Conservation (phyloP, 768 basidiomycete species). For the Leccinum ochraceum region DNA sequence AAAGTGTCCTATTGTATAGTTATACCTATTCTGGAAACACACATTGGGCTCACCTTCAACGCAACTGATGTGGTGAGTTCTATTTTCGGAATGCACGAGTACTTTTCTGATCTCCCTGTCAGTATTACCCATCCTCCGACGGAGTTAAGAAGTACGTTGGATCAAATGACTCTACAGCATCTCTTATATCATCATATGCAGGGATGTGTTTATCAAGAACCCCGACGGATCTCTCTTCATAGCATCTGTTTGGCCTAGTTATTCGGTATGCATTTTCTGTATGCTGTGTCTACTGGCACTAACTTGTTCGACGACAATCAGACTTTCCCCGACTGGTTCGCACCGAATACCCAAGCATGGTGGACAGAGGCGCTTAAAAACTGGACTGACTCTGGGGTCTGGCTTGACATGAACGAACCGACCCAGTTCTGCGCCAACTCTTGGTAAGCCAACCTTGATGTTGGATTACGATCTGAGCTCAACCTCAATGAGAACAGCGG, state of each 20-base stretch:
- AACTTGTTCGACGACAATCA: constrained; percentile 13
- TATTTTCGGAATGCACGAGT: background rate
- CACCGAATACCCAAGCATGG: constrained; percentile 49
- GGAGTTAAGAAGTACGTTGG: constrained; percentile 50
- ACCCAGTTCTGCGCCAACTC: constrained; percentile 66
- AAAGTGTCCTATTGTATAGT: constrained; percentile 35
- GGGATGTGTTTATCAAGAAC: constrained; percentile 74
- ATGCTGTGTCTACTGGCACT: background rate
- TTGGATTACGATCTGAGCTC: background rate
- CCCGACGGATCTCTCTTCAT: constrained; percentile 71
- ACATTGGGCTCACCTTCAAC: constrained; percentile 57
- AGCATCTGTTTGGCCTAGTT: constrained; percentile 80
- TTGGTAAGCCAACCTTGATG: constrained; percentile 37
- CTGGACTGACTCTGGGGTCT: constrained; percentile 56
- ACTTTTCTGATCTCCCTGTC: background rate
- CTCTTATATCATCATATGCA: constrained; percentile 23
- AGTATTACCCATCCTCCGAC: constrained; percentile 69
- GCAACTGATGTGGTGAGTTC: constrained; percentile 58
- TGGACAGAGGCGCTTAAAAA: constrained; percentile 64
- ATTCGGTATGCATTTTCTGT: constrained; percentile 52
- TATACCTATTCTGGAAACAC: constrained; percentile 72
- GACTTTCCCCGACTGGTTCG: constrained; percentile 67
- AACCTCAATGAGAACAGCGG: constrained; percentile 34
- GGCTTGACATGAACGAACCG: constrained; percentile 72
- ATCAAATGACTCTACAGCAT: background rate